These are phyloP conservation scores for Iberis pinnata DNA, from an alignment of 345 rosid genomes.

Conservation along the genomic window DNA sequence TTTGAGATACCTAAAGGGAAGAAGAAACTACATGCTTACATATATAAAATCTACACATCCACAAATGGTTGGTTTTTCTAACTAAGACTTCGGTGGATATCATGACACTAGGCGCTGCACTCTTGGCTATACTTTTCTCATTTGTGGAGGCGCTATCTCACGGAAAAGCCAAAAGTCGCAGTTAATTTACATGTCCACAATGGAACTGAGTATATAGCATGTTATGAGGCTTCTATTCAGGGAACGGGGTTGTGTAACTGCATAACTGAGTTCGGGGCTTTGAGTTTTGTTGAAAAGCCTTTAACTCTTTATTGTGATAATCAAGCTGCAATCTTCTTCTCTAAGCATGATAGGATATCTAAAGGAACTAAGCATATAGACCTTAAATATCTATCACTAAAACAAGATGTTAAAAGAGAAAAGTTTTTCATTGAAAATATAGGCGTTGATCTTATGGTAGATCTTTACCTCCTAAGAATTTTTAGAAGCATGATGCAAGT, in stretches of 20 bases:
- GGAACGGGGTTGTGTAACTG: background rate
- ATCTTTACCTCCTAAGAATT: background rate
- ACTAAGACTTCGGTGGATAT: constrained; percentile 6
- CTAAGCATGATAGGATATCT: background rate
- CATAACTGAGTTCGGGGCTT: background rate
- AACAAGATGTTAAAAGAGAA: background rate
- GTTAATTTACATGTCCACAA: background rate
- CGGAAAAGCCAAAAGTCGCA: background rate
- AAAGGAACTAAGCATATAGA: background rate
- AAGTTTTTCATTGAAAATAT: background rate
- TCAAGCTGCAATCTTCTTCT: constrained; percentile 3
- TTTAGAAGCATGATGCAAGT: background rate
- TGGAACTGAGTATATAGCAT: constrained; percentile 5
- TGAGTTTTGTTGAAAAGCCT: background rate
- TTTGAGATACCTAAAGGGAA: background rate
- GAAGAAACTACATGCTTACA: background rate
- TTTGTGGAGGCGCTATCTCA: background rate
- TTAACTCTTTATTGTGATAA: background rate
- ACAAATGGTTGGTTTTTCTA: background rate
- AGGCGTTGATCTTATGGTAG: background rate
- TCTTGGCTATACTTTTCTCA: background rate
- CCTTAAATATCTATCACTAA: background rate
- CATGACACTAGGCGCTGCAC: background rate
- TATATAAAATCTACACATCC: background rate
- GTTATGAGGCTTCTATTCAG: constrained; percentile 3